Conservation (phyloP, 1,139 yeast genomes). For the Saccharomycopsis hybrid region DNA sequence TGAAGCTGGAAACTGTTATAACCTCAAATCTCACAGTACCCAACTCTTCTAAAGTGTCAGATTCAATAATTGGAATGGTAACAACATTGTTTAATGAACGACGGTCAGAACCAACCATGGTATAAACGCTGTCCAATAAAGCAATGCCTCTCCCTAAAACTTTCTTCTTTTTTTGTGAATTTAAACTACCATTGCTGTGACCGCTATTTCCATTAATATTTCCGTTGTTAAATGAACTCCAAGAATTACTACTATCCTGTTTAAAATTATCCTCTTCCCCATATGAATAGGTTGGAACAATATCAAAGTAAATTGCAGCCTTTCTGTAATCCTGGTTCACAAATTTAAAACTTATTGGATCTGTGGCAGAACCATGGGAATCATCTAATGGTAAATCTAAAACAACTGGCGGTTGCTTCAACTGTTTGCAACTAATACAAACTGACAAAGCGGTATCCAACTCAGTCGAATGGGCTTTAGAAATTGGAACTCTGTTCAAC, state of each 20-base stretch:
- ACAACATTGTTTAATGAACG: conserved; percentile 62
- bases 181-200: background rate
- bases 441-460: conserved; percentile 84
- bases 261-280: conserved; percentile 23
- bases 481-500: conserved; percentile 64
- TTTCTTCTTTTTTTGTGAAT: conserved; percentile 31
- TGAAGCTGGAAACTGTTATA: conserved; percentile 64
- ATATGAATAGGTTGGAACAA: conserved; percentile 84
- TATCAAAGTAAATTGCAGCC: conserved; percentile 69
- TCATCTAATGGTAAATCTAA: conserved; percentile 84
- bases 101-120: conserved; percentile 65
- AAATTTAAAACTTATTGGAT: conserved; percentile 73
- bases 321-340: conserved; percentile 44
- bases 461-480: conserved; percentile 73
- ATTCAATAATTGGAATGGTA: conserved; percentile 74
- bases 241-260: background rate
- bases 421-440: conserved; percentile 52
- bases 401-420: conserved; percentile 56
- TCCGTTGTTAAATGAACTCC: too few relatives aligned
- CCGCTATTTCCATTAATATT: too few relatives aligned
- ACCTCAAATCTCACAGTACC: conserved; percentile 77
- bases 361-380: conserved; percentile 44
- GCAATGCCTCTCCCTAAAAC: conserved; percentile 87
- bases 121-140: conserved; percentile 53
- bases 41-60: conserved; percentile 62